Percentiles rank a stretch among this genome's conserved stretches.
These are phyloP conservation scores for Annona cherimola DNA, from an alignment of 164 flowering plant species.

Conservation along the genomic window DNA sequence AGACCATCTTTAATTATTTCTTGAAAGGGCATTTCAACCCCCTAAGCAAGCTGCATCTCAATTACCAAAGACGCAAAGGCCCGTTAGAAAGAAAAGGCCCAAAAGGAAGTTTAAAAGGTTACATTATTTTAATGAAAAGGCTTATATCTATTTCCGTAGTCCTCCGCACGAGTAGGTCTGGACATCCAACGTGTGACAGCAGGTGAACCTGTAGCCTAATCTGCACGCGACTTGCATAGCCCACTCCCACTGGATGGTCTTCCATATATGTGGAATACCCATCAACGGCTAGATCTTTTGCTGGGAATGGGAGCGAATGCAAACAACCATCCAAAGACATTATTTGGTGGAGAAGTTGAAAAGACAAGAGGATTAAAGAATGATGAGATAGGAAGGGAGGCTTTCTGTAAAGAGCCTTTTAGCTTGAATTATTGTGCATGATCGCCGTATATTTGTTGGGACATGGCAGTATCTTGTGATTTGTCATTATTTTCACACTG, in stretches of 20 bases:
- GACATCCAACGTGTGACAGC: too few relatives aligned
- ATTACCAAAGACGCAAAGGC: not conserved
- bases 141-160: not conserved
- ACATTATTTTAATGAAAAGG: too few relatives aligned
- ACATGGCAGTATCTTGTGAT: slow-evolving; percentile 7
- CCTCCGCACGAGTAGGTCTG: not conserved
- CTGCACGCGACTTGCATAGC: not conserved
- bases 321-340: not conserved
- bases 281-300: too few relatives aligned
- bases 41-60: not conserved
- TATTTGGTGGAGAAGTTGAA: not conserved
- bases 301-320: too few relatives aligned
- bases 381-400: not conserved
- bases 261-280: too few relatives aligned
- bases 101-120: too few relatives aligned
- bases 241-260: too few relatives aligned
- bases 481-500: not conserved
- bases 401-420: slow-evolving; percentile 10
- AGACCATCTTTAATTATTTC: too few relatives aligned
- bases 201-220: too few relatives aligned
- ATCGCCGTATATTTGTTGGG: slow-evolving; percentile 2
- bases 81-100: too few relatives aligned
- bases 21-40: not conserved
- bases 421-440: slow-evolving; percentile 14
- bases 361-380: not conserved